These are phyloP conservation scores for Penicillium sp. DNA, from an alignment of 2,329 filamentous ascomycete genomes.

Conservation along the genomic window DNA sequence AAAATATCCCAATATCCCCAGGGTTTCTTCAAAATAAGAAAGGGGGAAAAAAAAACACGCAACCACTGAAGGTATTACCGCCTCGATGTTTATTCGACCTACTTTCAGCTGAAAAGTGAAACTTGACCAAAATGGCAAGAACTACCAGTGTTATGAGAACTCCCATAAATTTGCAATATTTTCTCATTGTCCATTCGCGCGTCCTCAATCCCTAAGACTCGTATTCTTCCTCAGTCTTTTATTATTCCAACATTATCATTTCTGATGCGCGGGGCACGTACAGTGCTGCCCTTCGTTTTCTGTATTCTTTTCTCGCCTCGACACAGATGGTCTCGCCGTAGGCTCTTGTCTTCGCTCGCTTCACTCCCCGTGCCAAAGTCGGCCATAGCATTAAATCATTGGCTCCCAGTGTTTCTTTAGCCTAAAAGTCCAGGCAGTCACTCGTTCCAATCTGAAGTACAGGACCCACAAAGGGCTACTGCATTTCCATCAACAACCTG, in stretches of 20 bases:
- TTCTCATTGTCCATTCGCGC: neutral
- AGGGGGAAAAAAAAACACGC: too few relatives aligned
- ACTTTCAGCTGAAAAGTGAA: neutral
- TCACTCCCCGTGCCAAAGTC: constrained; percentile 1
- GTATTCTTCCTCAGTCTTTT: neutral
- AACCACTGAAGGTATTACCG: neutral
- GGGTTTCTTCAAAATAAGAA: neutral
- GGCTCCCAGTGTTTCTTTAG: constrained; percentile 1
- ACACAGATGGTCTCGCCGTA: neutral
- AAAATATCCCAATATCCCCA: neutral
- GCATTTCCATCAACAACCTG: neutral
- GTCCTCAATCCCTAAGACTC: constrained; percentile 7
- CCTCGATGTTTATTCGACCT: neutral
- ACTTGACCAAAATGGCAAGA: constrained; percentile 6
- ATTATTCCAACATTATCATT: constrained; percentile 4
- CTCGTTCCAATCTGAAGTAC: neutral
- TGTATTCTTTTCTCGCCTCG: neutral
- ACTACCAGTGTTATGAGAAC: neutral
- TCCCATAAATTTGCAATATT: neutral
- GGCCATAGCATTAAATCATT: neutral
- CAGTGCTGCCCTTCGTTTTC: neutral
- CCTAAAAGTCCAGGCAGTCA: neutral
- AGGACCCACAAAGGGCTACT: too few relatives aligned
- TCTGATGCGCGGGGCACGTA: neutral
- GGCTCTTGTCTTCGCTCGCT: constrained; percentile 4